Evolutionary conservation across 345 rosid genomes (phyloP).

Genomic region (Camelina sativa): DNA sequence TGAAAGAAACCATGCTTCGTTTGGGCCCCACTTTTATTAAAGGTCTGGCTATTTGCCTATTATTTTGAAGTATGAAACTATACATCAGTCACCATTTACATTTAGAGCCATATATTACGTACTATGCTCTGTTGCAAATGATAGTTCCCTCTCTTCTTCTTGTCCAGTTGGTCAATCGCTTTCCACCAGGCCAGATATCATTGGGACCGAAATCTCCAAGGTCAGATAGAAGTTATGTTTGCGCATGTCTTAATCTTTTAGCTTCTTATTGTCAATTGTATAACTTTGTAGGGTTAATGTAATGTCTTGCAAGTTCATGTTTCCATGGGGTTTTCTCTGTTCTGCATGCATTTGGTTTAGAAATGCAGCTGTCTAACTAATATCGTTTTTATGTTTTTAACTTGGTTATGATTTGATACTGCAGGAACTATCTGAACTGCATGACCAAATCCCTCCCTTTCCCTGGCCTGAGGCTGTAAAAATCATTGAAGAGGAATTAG

Average conservation of each 20-base stretch:
- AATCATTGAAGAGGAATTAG: conserved; percentile 86
- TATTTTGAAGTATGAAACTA: conserved; percentile 35
- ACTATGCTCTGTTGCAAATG: conserved; percentile 46
- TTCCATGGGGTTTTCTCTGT: conserved; percentile 21
- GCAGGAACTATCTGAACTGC: conserved; percentile 92
- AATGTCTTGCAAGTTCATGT: background rate
- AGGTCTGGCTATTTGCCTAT: conserved; percentile 53
- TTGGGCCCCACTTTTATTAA: conserved; percentile 97
- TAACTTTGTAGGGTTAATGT: background rate
- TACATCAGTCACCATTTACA: conserved; percentile 31
- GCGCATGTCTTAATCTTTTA: background rate
- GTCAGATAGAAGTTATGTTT: conserved; percentile 48
- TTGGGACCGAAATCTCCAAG: conserved; percentile 89
- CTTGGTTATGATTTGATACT: conserved; percentile 40
- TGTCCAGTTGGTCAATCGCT: conserved; percentile 98
- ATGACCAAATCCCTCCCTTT: conserved; percentile 90
- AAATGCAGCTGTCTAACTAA: conserved; percentile 6
- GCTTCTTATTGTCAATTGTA: background rate
- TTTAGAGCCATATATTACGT: conserved; percentile 41
- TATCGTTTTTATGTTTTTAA: conserved; percentile 20
- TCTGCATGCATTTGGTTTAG: conserved; percentile 13
- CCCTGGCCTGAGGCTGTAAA: conserved; percentile 71
- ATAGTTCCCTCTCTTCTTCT: conserved; percentile 51
- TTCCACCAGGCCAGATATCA: conserved; percentile 93
- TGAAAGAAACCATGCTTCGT: conserved; percentile 85